A percentile compares a stretch with the other conserved stretches of the same genome.
These are phyloP conservation scores for Alternaria novae-zelandiae DNA, from an alignment of 2,329 filamentous ascomycete genomes.

Conservation along the genomic window DNA sequence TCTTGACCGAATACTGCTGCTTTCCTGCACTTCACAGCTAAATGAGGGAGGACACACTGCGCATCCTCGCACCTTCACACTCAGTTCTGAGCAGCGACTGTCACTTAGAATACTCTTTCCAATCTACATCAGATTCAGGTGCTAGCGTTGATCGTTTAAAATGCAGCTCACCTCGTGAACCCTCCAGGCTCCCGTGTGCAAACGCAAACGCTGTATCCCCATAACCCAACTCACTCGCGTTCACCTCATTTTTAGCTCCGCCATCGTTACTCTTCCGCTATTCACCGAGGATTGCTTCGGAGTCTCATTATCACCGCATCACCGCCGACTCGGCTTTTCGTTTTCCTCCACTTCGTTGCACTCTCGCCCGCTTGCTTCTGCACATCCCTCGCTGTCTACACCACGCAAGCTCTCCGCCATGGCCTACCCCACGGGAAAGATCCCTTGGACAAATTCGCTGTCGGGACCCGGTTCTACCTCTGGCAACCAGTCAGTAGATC, in stretches of 20 bases:
- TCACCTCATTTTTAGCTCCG: conserved; percentile 7
- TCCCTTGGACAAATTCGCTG: neutral
- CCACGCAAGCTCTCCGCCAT: neutral
- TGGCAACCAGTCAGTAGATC: neutral
- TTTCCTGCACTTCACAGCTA: neutral
- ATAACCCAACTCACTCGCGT: conserved; percentile 1
- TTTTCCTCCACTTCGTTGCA: neutral
- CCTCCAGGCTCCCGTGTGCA: conserved; percentile 1
- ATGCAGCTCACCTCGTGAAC: neutral
- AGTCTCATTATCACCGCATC: neutral
- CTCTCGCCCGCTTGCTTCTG: neutral
- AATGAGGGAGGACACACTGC: neutral
- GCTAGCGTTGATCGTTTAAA: neutral
- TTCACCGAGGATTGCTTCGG: neutral
- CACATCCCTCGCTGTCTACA: neutral
- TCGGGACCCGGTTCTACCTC: neutral
- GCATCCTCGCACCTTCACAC: neutral
- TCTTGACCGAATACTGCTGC: neutral
- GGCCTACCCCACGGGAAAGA: neutral
- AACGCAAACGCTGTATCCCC: conserved; percentile 8
- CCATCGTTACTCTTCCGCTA: neutral
- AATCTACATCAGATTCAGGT: neutral
- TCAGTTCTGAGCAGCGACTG: neutral
- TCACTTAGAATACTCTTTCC: neutral
- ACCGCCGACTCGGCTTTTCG: neutral